A percentile compares a stretch with the other conserved stretches of the same genome.
phyloP scores from a whole-genome alignment of 768 basidiomycete species.

The Rhodocollybia butyracea region DNA sequence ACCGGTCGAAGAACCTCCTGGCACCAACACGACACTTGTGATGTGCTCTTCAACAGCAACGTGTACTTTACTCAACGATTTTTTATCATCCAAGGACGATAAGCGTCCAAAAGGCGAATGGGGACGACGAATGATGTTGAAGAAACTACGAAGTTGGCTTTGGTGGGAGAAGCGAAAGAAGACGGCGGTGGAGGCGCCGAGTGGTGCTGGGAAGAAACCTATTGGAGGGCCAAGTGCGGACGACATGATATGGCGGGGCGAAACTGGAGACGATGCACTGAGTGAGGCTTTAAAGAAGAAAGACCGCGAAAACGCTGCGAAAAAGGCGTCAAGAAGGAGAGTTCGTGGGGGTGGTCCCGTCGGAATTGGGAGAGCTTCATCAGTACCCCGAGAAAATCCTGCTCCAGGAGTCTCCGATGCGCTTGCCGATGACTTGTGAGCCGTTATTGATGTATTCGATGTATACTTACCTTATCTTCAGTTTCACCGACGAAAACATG shows the following conservation, averaged over 20 bases:
- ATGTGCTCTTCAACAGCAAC: constrained; percentile 85
- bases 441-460: not conserved
- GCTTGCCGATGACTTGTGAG: not conserved
- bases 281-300: constrained; percentile 80
- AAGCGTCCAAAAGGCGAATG: constrained; percentile 55
- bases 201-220: constrained; percentile 13
- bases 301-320: constrained; percentile 59
- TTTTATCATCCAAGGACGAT: constrained; percentile 64
- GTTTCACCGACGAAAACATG: not conserved
- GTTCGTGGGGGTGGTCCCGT: constrained; percentile 69
- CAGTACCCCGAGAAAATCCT: constrained; percentile 5
- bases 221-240: not conserved
- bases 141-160: constrained; percentile 67
- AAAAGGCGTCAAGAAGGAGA: constrained; percentile 63
- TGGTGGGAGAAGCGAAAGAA: constrained; percentile 67
- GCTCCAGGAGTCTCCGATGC: no score
- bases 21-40: constrained; percentile 76
- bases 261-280: constrained; percentile 33
- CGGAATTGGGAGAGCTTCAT: constrained; percentile 6
- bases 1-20: constrained; percentile 23
- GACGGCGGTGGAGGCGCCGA: constrained; percentile 20
- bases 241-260: constrained; percentile 20
- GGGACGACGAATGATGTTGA: constrained; percentile 78
- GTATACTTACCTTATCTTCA: not conserved
- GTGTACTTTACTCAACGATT: constrained; percentile 73